Percentiles rank a stretch among this genome's conserved stretches.
phyloP scores from a whole-genome alignment of 225 moss, liverwort and hornwort species.

The Polytrichum formosum region DNA sequence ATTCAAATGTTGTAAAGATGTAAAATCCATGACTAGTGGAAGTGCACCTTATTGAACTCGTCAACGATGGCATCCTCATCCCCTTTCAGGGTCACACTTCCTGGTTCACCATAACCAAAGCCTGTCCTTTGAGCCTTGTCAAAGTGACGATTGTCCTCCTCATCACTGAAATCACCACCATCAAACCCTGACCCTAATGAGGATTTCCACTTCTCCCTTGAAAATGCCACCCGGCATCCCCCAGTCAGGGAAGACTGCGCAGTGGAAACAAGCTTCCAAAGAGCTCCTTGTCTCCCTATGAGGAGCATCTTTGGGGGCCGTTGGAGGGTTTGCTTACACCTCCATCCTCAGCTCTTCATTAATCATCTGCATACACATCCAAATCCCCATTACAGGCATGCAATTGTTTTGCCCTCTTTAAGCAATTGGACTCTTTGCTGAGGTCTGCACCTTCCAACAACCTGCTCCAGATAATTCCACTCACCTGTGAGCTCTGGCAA shows the following conservation, averaged over 20 bases:
- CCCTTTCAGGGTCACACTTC: slow-evolving; percentile 38
- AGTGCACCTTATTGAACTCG: slow-evolving; percentile 46
- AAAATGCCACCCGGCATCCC: not conserved
- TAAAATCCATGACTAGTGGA: no score
- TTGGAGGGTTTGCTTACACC: no score
- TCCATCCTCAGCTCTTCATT: not conserved
- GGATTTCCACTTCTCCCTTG: slow-evolving; percentile 32
- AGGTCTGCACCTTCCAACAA: no score
- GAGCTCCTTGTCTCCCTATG: slow-evolving; percentile 14
- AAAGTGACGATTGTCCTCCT: slow-evolving; percentile 29
- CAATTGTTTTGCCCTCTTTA: no score
- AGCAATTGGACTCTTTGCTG: no score
- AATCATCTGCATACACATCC: no score
- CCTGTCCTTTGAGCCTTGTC: slow-evolving; percentile 28
- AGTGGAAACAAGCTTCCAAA: slow-evolving; percentile 17
- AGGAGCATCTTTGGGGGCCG: slow-evolving; percentile 2
- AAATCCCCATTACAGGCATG: no score
- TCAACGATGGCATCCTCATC: slow-evolving; percentile 39
- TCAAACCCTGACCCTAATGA: slow-evolving; percentile 55
- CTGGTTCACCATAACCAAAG: slow-evolving; percentile 41
- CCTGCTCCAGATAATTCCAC: no score
- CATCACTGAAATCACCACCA: slow-evolving; percentile 54
- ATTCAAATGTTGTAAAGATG: not conserved
- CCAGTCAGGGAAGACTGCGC: slow-evolving; percentile 6
- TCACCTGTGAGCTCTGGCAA: no score